Evolutionary conservation across 192 early-diverging fungal genomes (phyloP).

Genomic region (Pilaira anomala): DNA sequence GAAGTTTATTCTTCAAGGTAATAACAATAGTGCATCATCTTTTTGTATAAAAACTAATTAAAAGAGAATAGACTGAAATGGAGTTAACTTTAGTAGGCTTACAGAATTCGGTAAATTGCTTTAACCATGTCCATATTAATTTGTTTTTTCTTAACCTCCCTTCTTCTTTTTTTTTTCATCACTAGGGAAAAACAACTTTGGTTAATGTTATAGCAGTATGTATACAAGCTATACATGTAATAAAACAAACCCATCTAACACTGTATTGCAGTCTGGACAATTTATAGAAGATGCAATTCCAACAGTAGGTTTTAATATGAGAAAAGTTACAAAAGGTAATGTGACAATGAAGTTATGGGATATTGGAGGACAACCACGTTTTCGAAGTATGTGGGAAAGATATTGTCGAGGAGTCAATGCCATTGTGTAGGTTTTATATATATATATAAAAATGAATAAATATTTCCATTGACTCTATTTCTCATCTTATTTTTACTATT

Average conservation of each 20-base stretch:
- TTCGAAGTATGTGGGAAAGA: conserved; percentile 95
- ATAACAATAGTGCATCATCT: conserved; percentile 1
- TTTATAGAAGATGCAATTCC: conserved; percentile 91
- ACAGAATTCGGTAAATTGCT: conserved; percentile 48
- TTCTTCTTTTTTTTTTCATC: no score
- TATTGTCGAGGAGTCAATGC: conserved; percentile 93
- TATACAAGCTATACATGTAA: not conserved
- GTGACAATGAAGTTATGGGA: conserved; percentile 99
- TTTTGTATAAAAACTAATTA: conserved; percentile 1
- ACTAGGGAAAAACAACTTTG: conserved; percentile 82
- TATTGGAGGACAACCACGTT: conserved; percentile 96
- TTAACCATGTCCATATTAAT: no score
- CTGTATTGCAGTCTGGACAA: conserved; percentile 57
- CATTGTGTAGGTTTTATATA: conserved; percentile 75
- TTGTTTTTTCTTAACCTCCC: no score
- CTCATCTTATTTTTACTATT: conserved; percentile 13
- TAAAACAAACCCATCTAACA: not conserved
- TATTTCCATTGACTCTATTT: conserved; percentile 8
- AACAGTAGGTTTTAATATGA: conserved; percentile 99
- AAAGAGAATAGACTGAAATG: conserved; percentile 64
- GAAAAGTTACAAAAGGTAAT: conserved; percentile 87
- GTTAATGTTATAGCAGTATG: conserved; percentile 83
- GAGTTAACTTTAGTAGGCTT: conserved; percentile 85
- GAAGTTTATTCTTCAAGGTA: conserved; percentile 79
- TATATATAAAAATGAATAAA: not conserved